Base-by-base conservation (phyloP, 176 grass and related monocot genomes). In the Juncus effusus region DNA sequence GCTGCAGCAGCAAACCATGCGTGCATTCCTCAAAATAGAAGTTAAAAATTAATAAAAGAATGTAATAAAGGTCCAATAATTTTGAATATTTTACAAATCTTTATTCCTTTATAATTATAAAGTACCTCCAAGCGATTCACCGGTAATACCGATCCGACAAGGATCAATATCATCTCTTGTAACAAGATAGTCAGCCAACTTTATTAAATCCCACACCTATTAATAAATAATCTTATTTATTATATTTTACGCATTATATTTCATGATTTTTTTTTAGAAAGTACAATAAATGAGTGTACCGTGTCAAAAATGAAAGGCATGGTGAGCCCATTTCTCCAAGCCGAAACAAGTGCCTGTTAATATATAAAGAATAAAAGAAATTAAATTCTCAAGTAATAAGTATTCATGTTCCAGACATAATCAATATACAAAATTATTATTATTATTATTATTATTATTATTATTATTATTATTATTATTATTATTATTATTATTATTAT, bases 271-370 rank as follows among this genome's bases (percentile, higher is more conserved):
- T 40, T 12, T 59, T 12, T 47, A 16, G 36, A 8, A 52, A 56
- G 67, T 11, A 74, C 9, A 53, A 80, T 63, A 38, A 73, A 59
- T 35, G 40, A 64, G 77, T 70, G 47, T 91, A 96, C 93, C 82
- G 93, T 96, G 80, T 96, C 93, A 77, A 88, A 89, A 68, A 96
- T 84, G 72, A 96, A 96, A 51, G 87, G 93, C 93, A 96, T 96
- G 1, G 82, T 86, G 66, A 83, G 77, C 45, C 85, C 93, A 57
- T 81, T 86, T 69, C 28, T 81, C 93, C 93, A 96, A 74, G 87
- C 62, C 36, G 64, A 88, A 64, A 84, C 84, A 37, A 96, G 71
- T 87, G 85, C 85, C 93, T 91, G 77, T 67, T 59, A 73, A 72
- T 51, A 65, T 55, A 63, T n/a, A 35, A 61, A 45, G 10, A 56